phyloP scores from a whole-genome alignment of 768 basidiomycete genomes.

The Termitomyces sp. region DNA sequence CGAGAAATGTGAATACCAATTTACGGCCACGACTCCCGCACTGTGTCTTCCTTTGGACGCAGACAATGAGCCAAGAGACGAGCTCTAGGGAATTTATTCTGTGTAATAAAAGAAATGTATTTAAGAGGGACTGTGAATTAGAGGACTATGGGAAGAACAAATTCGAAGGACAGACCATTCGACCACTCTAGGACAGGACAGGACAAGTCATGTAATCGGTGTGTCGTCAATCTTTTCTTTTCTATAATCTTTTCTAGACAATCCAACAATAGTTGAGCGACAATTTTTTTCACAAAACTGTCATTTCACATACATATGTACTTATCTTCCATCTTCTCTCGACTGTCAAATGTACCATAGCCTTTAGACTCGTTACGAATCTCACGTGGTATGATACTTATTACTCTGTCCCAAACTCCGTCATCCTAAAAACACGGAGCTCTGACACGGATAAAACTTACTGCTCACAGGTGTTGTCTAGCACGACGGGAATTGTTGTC shows the following conservation, averaged over 20 bases:
- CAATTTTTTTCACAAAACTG: too few species aligned
- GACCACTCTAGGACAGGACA: too few species aligned
- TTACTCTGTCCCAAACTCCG: not conserved
- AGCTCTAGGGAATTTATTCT: conserved; percentile 28
- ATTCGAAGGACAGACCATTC: too few species aligned
- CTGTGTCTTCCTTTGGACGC: conserved; percentile 61
- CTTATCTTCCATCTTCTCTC: too few species aligned
- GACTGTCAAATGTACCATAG: too few species aligned
- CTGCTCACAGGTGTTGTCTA: not conserved
- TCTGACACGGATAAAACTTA: not conserved
- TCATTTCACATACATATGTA: too few species aligned
- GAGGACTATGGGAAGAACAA: not conserved
- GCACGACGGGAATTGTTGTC: not conserved
- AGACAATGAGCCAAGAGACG: conserved; percentile 34
- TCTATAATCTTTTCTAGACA: too few species aligned
- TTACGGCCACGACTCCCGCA: conserved; percentile 83
- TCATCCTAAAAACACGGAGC: not conserved
- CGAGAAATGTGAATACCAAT: conserved; percentile 95
- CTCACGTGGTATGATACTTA: not conserved
- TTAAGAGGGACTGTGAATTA: not conserved
- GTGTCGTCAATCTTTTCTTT: too few species aligned
- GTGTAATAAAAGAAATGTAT: conserved; percentile 5
- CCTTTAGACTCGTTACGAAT: not conserved
- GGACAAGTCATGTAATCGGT: too few species aligned
- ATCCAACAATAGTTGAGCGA: too few species aligned